Conservation (phyloP, 768 basidiomycete genomes). For the Tricholoma matsutake region DNA sequence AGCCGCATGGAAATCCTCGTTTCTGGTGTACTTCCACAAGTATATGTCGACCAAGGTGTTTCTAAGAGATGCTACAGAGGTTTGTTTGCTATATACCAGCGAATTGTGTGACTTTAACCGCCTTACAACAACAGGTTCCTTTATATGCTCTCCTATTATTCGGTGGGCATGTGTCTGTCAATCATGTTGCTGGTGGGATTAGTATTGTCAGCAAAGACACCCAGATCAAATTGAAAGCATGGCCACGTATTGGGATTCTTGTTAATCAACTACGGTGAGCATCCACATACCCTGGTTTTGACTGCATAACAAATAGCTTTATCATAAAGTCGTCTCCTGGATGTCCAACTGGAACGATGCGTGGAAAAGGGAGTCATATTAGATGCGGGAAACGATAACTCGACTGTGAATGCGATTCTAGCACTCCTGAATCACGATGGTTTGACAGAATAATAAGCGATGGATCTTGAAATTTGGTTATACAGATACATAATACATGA, state of each 20-base stretch:
- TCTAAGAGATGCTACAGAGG: slow-evolving; percentile 85
- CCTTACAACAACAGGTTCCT: slow-evolving; percentile 54
- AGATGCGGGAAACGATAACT: slow-evolving; percentile 45
- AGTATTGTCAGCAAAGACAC: slow-evolving; percentile 53
- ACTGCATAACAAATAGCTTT: not conserved
- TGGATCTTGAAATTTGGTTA: not conserved
- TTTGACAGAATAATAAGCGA: slow-evolving; percentile 8
- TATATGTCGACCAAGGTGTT: slow-evolving; percentile 81
- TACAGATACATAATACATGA: not conserved
- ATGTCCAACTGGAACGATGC: slow-evolving; percentile 60
- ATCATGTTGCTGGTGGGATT: slow-evolving; percentile 79
- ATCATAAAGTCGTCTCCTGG: slow-evolving; percentile 56
- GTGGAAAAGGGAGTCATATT: slow-evolving; percentile 60
- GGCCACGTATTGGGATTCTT: slow-evolving; percentile 88
- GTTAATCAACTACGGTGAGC: slow-evolving; percentile 80
- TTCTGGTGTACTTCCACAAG: slow-evolving; percentile 82
- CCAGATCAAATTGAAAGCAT: slow-evolving; percentile 65
- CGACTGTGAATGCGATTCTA: slow-evolving; percentile 44
- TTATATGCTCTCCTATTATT: slow-evolving; percentile 84
- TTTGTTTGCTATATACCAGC: slow-evolving; percentile 26
- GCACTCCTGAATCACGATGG: slow-evolving; percentile 23
- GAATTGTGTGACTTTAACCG: not conserved
- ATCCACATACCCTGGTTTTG: not conserved
- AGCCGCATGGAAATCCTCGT: slow-evolving; percentile 71
- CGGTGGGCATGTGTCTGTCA: slow-evolving; percentile 74